These are phyloP conservation scores for Endocarpon pusillum DNA, from an alignment of 495 filamentous ascomycete genomes.

Conservation along the genomic window DNA sequence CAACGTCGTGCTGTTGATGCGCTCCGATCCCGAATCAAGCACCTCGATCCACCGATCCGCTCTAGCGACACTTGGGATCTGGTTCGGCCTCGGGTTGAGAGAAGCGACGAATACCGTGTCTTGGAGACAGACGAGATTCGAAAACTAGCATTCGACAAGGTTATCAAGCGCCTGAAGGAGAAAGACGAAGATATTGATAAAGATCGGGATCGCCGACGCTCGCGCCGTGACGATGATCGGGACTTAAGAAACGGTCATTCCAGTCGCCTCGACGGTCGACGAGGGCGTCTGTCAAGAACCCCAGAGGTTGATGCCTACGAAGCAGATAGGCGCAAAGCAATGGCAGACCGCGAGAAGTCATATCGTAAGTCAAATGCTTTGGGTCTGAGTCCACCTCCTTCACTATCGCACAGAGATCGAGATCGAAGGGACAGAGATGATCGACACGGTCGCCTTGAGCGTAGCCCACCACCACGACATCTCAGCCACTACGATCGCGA, in stretches of 20 bases:
- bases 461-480: slow-evolving; percentile 35
- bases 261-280: slow-evolving; percentile 35
- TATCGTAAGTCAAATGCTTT: slow-evolving; percentile 63
- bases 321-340: slow-evolving; percentile 70
- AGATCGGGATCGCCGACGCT: slow-evolving; percentile 44
- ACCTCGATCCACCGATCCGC: slow-evolving; percentile 70
- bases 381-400: slow-evolving; percentile 35
- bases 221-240: slow-evolving; percentile 33
- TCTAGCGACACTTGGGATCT: slow-evolving; percentile 71
- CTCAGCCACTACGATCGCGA: slow-evolving; percentile 49
- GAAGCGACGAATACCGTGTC: slow-evolving; percentile 65
- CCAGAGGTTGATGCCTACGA: slow-evolving; percentile 80
- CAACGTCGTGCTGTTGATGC: slow-evolving; percentile 74
- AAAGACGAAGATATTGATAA: slow-evolving; percentile 74
- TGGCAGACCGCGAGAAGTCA: slow-evolving; percentile 71
- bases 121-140: slow-evolving; percentile 69
- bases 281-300: slow-evolving; percentile 47
- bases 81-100: slow-evolving; percentile 59
- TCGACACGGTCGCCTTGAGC: slow-evolving; percentile 29
- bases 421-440: slow-evolving; percentile 21
- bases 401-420: slow-evolving; percentile 27
- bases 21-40: slow-evolving; percentile 76
- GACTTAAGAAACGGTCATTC: slow-evolving; percentile 28
- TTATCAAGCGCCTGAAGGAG: slow-evolving; percentile 74
- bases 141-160: slow-evolving; percentile 76